These are phyloP conservation scores for Verticillium nubilum DNA, from an alignment of 2,329 filamentous ascomycete genomes.

Conservation along the genomic window DNA sequence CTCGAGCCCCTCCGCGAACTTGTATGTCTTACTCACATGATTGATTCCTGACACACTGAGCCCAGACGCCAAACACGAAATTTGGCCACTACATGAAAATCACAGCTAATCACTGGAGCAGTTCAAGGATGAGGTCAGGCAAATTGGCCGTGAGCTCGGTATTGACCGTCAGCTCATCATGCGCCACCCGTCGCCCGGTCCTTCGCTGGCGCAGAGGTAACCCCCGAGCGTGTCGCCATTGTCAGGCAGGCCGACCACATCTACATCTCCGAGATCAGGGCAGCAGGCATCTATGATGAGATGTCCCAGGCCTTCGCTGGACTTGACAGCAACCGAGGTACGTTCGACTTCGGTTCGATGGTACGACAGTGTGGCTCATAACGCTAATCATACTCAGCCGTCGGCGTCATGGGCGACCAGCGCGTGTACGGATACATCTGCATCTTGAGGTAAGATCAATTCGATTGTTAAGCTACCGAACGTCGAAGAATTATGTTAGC, in stretches of 20 bases:
- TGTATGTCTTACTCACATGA: not conserved
- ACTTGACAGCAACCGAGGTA: not conserved
- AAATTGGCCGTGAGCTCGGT: constrained; percentile 60
- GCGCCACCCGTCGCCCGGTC: constrained; percentile 74
- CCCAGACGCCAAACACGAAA: no score
- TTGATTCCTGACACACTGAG: not conserved
- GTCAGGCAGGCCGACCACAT: constrained; percentile 73
- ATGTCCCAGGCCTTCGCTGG: constrained; percentile 8
- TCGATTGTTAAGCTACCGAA: not conserved
- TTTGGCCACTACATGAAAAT: no score
- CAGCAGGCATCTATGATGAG: constrained; percentile 66
- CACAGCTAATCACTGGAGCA: not conserved
- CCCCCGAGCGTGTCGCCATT: constrained; percentile 71
- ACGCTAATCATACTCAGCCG: not conserved
- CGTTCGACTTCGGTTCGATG: no score
- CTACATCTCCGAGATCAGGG: constrained; percentile 70
- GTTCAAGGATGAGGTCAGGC: constrained; percentile 26
- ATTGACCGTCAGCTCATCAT: constrained; percentile 54
- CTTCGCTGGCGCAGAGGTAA: constrained; percentile 82
- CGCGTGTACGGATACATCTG: not conserved
- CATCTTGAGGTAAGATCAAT: not conserved
- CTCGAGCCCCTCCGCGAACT: constrained; percentile 76
- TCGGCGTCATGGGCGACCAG: not conserved
- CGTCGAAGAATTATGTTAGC: not conserved
- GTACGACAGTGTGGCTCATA: not conserved